Evolutionary conservation across 371 early-diverging fungal genomes (phyloP), one percentile per base, ranked within the genome.

Genomic region (Syncephalastrum contaminatum): DNA sequence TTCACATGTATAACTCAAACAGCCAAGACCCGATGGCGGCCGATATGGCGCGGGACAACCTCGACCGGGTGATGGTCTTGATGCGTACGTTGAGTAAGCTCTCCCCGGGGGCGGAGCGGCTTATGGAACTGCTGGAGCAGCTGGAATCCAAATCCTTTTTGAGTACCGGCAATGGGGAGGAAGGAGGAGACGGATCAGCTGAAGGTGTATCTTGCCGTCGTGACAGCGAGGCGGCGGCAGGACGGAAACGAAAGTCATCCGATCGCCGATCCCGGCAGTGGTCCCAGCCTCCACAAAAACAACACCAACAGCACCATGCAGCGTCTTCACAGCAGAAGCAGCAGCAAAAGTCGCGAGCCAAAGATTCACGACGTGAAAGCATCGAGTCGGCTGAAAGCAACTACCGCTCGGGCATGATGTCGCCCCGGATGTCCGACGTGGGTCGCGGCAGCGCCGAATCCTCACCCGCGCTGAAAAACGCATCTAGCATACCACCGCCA

Each of bases 1-100:
- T 78, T 25, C 79, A 78, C 42, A 65, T 78, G 22, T 63, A 71
- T 56, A 75, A 70, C 51, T 71, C 75, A 4, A 47, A 62, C 1
- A 66, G 69, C 40, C 39, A 64, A 0, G 73, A 72, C 25, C 53
- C 56, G 22, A 64, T 67, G 25, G 65, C 68, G 5, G 56, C 70
- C 1, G 72, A 71, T 22, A 62, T 64, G 5, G 68, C 73, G 1
- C 73, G 66, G 36, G 40, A 54, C 1, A 63, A 69, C 51, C 57
- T 75, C 16, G 47, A 60, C 22, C 64, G 58, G 41, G 60, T 72
- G 1, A 53, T 60, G 10, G 24, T 24, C 8, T 63, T 79, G 2
- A 62, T 75, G 13, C 63, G 64, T 40, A 58, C 70, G n/a, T 54
- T 75, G 5, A 49, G 67, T 3, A 70, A 65, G n/a, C 16, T 69